Evolutionary conservation across 345 rosid species (phyloP).

Genomic region (thale cress (Arabidopsis thaliana)): TAIR10.1 NC_003071.7:17421501-17422000

Average conservation of each 20-base stretch:
- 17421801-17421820: slow-evolving; percentile 71
- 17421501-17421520: slow-evolving; percentile 26
- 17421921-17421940: slow-evolving; percentile 91
- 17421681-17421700: too few species aligned
- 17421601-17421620: background rate
- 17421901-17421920: slow-evolving; percentile 68
- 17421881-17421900: slow-evolving; percentile 61
- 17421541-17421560: background rate
- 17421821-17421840: slow-evolving; percentile 78
- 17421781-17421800: slow-evolving; percentile 54
- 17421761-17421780: slow-evolving; percentile 17
- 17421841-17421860: slow-evolving; percentile 78
- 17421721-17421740: too few species aligned
- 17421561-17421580: background rate
- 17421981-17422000: slow-evolving; percentile 81
- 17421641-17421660: too few species aligned
- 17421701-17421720: too few species aligned
- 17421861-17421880: slow-evolving; percentile 62
- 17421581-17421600: background rate
- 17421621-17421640: background rate
- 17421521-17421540: slow-evolving; percentile 6
- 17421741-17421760: slow-evolving; percentile 23
- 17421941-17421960: slow-evolving; percentile 82
- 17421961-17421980: slow-evolving; percentile 73
- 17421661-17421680: too few species aligned